Evolutionary conservation across 2,329 filamentous ascomycete species (phyloP).

Genomic region (Lasiodiplodia theobromae): DNA sequence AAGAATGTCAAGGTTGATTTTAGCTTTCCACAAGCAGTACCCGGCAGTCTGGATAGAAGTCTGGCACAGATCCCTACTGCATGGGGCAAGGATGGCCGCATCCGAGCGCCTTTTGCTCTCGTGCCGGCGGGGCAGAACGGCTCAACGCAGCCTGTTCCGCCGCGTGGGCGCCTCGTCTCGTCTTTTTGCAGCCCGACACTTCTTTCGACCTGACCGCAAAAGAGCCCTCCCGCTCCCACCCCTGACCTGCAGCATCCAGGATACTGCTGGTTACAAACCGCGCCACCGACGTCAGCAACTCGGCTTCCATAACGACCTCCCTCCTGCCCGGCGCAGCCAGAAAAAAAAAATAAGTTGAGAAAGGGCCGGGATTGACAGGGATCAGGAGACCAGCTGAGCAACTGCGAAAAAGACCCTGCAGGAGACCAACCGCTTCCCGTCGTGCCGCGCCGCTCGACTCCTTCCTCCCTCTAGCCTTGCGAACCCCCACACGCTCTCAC

Average conservation of each 20-base stretch:
- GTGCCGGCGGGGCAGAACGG: slow-evolving; percentile 19
- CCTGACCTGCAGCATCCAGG: slow-evolving; percentile 13
- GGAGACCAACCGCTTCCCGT: slow-evolving; percentile 14
- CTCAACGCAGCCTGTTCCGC: slow-evolving; percentile 24
- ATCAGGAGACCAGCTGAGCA: slow-evolving; percentile 27
- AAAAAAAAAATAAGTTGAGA: slow-evolving; percentile 21
- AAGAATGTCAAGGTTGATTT: slow-evolving; percentile 24
- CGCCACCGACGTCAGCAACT: slow-evolving; percentile 27
- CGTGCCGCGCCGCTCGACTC: slow-evolving; percentile 13
- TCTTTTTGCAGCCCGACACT: slow-evolving; percentile 26
- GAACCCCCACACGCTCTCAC: slow-evolving; percentile 17
- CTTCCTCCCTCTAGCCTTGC: slow-evolving; percentile 19
- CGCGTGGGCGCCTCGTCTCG: slow-evolving; percentile 21
- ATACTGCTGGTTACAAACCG: slow-evolving; percentile 10
- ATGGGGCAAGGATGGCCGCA: slow-evolving; percentile 20
- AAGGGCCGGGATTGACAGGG: slow-evolving; percentile 21
- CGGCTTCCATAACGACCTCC: slow-evolving; percentile 1
- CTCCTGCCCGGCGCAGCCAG: slow-evolving; percentile 1
- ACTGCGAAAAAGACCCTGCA: slow-evolving; percentile 26
- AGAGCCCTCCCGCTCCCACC: slow-evolving; percentile 12
- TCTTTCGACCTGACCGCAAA: slow-evolving; percentile 26
- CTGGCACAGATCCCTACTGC: slow-evolving; percentile 21
- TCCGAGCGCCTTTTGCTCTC: slow-evolving; percentile 19
- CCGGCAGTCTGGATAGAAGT: slow-evolving; percentile 27
- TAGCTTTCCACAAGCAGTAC: slow-evolving; percentile 27